Conservation (phyloP, 345 rosid genomes). For the Euclidium syriacum region DNA sequence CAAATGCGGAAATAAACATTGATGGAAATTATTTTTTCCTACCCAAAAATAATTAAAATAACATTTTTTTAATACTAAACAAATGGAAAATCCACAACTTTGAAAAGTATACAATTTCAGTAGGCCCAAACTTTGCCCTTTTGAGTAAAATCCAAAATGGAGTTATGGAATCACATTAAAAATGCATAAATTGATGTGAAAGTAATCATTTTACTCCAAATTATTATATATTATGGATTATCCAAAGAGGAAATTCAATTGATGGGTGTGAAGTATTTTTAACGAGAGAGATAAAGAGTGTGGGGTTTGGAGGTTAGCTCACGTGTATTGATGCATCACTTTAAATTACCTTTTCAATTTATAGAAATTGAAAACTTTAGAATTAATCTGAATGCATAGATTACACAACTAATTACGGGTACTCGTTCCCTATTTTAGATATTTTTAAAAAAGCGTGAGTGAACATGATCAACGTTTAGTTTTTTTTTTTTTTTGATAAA, state of each 20-base stretch:
- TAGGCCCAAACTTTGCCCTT: constrained; percentile 22
- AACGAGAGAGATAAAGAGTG: constrained; percentile 34
- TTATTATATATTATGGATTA: background rate
- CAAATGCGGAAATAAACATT: constrained; percentile 18
- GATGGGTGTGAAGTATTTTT: constrained; percentile 24
- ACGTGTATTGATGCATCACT: too few species aligned
- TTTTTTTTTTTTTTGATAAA: too few species aligned
- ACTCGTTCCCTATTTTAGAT: background rate
- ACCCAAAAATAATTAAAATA: constrained; percentile 11
- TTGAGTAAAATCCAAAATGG: constrained; percentile 24
- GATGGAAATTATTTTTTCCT: constrained; percentile 9
- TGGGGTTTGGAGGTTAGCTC: constrained; percentile 8
- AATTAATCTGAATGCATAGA: background rate
- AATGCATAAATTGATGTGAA: constrained; percentile 11
- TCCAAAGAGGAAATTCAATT: constrained; percentile 18
- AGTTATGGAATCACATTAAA: constrained; percentile 15
- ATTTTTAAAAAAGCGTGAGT: background rate
- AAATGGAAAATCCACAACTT: constrained; percentile 14
- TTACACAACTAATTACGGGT: background rate
- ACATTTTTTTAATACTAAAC: background rate
- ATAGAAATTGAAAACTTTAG: too few species aligned
- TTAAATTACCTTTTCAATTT: too few species aligned
- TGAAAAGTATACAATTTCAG: constrained; percentile 21
- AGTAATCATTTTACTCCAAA: background rate
- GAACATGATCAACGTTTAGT: background rate